These are phyloP conservation scores for Leccinum disarticulatum DNA, from an alignment of 768 basidiomycete species.

Conservation along the genomic window DNA sequence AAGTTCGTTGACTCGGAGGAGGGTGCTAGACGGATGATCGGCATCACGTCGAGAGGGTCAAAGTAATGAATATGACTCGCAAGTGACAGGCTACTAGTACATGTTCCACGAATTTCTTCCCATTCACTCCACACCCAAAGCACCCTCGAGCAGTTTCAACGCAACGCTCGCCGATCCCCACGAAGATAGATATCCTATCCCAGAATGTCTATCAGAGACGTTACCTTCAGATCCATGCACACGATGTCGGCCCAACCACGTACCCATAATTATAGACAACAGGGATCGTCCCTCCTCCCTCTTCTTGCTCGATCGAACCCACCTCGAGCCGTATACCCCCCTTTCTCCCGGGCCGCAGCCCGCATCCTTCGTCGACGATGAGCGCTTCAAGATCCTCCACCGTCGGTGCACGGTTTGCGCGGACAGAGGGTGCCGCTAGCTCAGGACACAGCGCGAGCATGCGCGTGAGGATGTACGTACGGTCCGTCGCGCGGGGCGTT, in stretches of 20 bases:
- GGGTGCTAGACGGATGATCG: constrained; percentile 60
- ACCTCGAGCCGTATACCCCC: constrained; percentile 65
- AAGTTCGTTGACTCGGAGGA: constrained; percentile 34
- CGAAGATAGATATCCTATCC: constrained; percentile 62
- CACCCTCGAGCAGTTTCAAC: constrained; percentile 45
- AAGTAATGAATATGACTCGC: background rate
- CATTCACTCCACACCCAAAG: constrained; percentile 23
- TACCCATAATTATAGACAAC: constrained; percentile 68
- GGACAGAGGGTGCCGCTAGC: constrained; percentile 54
- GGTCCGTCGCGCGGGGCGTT: constrained; percentile 59
- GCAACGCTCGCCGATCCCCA: constrained; percentile 63
- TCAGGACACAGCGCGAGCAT: constrained; percentile 54
- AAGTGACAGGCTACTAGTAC: background rate
- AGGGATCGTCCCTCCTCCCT: constrained; percentile 38
- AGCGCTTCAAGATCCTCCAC: constrained; percentile 49
- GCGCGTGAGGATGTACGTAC: constrained; percentile 54
- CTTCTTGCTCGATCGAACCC: constrained; percentile 38
- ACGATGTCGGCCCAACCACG: constrained; percentile 16
- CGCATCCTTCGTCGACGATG: constrained; percentile 54
- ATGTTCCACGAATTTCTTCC: background rate
- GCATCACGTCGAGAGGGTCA: constrained; percentile 42
- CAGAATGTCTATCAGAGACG: constrained; percentile 48
- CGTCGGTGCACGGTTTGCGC: constrained; percentile 44
- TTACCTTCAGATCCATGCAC: background rate
- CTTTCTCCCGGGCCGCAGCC: constrained; percentile 64